Evolutionary conservation across 2,329 filamentous ascomycete genomes (phyloP), one percentile per base, ranked within the genome.

Genomic region (Pyrenochaeta sp.): DNA sequence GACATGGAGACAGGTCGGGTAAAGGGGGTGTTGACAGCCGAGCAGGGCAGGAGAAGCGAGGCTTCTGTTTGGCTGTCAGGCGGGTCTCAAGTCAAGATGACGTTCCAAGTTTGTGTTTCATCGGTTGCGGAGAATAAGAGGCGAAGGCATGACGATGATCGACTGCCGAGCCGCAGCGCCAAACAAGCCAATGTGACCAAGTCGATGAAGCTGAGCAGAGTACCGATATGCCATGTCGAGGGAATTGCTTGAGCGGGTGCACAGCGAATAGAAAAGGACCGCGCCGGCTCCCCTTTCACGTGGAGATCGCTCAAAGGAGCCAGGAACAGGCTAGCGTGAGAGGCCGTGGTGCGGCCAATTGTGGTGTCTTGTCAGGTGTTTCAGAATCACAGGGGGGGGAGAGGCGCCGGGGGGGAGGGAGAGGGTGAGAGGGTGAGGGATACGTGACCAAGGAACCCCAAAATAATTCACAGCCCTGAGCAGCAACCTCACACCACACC

Each of bases 71-170:
- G 17, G 7, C 7, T 37, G 17, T 37, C 17, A 10, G 35, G 17
- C 15, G 14, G 9, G 9, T 15, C 21, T 14, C 27, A 31, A 29
- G 15, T 37, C 42, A n/a, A n/a, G 31, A 48, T 51, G 51, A 57
- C 43, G 51, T 57, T 44, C 33, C 42, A 51, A 50, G 15, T 40
- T 50, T 14, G 30, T 32, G 44, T 46, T 51, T 51, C 35, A 33
- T 45, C 29, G 35, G 20, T 40, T 41, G 55, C 31, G 40, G 47
- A 45, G 35, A 33, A 50, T 30, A 42, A 42, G 37, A n/a, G 40
- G 10, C 2, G 29, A 31, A 43, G 23, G 32, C 14, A 7, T 6
- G 6, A 17, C n/a, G 7, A 29, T 29, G 14, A 37, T 15, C 35
- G 35, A 37, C 17, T 37, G 35, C 35, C 35, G 35, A 21, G 12